Evolutionary conservation across 2,329 filamentous ascomycete species (phyloP), one percentile per base, ranked within the genome.

Genomic region (Fusarium sp.): DNA sequence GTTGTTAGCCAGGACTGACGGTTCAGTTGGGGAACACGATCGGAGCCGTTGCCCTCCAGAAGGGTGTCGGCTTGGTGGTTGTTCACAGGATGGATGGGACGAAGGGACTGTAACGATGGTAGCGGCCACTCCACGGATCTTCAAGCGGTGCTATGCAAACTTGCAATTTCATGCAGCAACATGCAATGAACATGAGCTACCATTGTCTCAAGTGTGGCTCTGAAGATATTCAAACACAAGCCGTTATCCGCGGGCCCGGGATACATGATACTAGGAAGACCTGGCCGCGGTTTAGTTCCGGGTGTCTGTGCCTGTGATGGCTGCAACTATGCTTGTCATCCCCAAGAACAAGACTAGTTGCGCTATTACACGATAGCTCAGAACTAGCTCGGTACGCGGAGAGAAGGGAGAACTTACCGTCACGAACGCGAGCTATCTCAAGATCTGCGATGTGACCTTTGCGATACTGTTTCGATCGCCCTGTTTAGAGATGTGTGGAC

Each of bases 131-230:
- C 47, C 20, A 55, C 54, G 47, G 65, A 72, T 72, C 69, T 69
- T 54, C 60, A 52, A 58, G 59, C 58, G 63, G 65, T 64, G 63
- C 48, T 64, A 74, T 72, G 70, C 70, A 72, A 33, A 45, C 67
- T 65, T 65, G 52, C 62, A 57, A 72, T 73, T 73, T 71, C 68
- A 64, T 72, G 71, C 71, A 74, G 70, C 49, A 9, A 49, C 30
- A 46, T 56, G 56, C 44, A 64, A 67, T 20, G 40, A 52, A 32
- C 39, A 43, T 37, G 28, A 54, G 19, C 46, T 28, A 60, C 46
- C 52, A 24, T 50, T 41, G 45, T 64, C 48, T 63, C 40, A 39
- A 59, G 26, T 20, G 43, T 37, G 39, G 43, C 41, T 54, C 50
- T 48, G 48, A 24, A 57, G n/a, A 47, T 48, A 48, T 52, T 48